phyloP scores from a whole-genome alignment of 1,284 basidiomycete genomes.

The Tetrapyrgos nigripes region DNA sequence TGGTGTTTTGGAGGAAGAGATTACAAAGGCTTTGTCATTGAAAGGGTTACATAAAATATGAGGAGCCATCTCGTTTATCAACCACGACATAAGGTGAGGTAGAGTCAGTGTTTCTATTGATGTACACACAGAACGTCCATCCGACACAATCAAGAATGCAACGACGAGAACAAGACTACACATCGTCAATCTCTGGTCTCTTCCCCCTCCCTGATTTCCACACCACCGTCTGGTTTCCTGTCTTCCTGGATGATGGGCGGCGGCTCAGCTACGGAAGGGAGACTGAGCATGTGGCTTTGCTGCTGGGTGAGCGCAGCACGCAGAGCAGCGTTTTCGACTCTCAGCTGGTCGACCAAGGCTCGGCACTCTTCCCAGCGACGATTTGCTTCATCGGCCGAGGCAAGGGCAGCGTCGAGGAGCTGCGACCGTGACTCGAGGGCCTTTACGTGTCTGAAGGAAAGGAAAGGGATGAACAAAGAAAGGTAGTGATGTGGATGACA shows the following conservation, averaged over 20 bases:
- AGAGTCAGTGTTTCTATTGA: background rate
- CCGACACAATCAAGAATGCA: background rate
- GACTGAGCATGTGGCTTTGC: background rate
- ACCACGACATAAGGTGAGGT: conserved; percentile 1
- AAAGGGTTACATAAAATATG: conserved; percentile 10
- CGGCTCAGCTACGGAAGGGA: background rate
- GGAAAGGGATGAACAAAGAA: conserved; percentile 4
- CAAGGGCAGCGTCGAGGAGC: conserved; percentile 80
- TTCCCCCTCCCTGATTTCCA: background rate
- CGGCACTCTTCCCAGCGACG: conserved; percentile 87
- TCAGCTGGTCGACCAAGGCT: conserved; percentile 79
- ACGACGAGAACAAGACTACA: background rate
- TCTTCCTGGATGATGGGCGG: background rate
- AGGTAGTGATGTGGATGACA: conserved; percentile 9
- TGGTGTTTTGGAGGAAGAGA: conserved; percentile 13
- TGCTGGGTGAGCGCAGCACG: conserved; percentile 51
- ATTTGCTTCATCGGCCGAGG: conserved; percentile 84
- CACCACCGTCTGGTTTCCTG: background rate
- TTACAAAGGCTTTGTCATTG: conserved; percentile 43
- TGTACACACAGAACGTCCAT: background rate
- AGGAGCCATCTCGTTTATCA: background rate
- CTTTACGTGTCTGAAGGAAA: conserved; percentile 73
- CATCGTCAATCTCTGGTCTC: background rate
- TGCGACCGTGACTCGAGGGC: conserved; percentile 82
- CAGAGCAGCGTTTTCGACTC: conserved; percentile 77